phyloP scores from a whole-genome alignment of 1,139 yeast species.

The Eremothecium cymbalariae region DNA sequence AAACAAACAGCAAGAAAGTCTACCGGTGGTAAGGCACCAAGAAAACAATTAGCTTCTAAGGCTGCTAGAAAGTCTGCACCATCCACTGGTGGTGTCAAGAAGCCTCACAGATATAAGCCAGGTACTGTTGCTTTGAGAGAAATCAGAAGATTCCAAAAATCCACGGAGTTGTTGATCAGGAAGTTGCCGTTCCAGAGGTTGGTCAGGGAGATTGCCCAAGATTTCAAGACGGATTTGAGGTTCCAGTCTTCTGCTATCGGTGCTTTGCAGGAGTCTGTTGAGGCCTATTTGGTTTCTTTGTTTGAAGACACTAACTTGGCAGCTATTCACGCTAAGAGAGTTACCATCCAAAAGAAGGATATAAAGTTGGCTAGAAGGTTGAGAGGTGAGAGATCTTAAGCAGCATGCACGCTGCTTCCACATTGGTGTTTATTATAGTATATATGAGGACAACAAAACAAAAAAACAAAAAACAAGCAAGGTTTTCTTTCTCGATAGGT shows the following conservation, averaged over 20 bases:
- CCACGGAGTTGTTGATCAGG: slow-evolving; percentile 94
- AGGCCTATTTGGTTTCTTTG: slow-evolving; percentile 87
- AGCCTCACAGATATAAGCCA: slow-evolving; percentile 99
- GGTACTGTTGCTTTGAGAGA: slow-evolving; percentile 99
- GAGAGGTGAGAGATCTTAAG: slow-evolving; percentile 89
- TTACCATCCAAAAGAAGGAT: slow-evolving; percentile 98
- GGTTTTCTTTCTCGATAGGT: background rate
- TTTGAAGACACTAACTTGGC: slow-evolving; percentile 97
- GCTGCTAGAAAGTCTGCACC: slow-evolving; percentile 99
- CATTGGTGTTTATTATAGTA: background rate
- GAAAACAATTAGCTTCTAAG: slow-evolving; percentile 98
- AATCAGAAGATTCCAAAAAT: slow-evolving; percentile 98
- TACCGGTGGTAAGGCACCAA: slow-evolving; percentile 99
- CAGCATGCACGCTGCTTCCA: background rate
- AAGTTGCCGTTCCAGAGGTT: slow-evolving; percentile 98
- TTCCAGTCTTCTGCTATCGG: slow-evolving; percentile 98
- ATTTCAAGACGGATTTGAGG: slow-evolving; percentile 95
- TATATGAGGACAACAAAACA: too few relatives aligned
- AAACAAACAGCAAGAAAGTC: slow-evolving; percentile 99
- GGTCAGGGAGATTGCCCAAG: slow-evolving; percentile 97
- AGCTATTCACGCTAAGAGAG: slow-evolving; percentile 99
- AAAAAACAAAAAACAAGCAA: too few relatives aligned
- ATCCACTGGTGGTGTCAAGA: slow-evolving; percentile 98
- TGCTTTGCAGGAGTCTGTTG: slow-evolving; percentile 98
- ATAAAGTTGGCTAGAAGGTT: slow-evolving; percentile 98